Base-by-base conservation (phyloP, 169 alveolate species). In the Plasmodium knowlesi region DNA sequence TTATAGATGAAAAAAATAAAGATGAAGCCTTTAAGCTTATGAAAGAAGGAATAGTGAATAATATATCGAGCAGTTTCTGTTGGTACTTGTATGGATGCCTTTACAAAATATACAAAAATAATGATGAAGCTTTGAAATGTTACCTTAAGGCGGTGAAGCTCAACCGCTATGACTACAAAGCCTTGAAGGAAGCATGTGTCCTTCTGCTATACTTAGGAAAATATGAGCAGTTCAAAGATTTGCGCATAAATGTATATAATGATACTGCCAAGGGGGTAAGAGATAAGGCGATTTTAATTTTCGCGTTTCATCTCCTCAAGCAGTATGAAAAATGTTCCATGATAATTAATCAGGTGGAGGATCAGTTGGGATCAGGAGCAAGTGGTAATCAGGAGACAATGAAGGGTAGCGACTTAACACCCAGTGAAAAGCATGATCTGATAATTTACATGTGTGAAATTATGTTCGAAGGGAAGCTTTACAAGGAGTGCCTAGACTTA, bases 71-170 rank as follows among this genome's bases (percentile, higher is more conserved):
- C 82, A 73, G 83, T 89, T 89, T 89, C 82, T 89, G 94, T 72
- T 89, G 94, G 94, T 89, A 89, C 82, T 57, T 89, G 67, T 89
- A 89, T 89, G 94, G 94, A 14, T 89, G 94, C 19, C 82, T 89
- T 43, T 89, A 89, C 73, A 89, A 89, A 80, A 79, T 25, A 5
- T 89, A 89, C 32, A 89, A 89, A 70, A 89, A 89, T 79, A 79
- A 89, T 79, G 89, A 89, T 28, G 94, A 89, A 30, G 88, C 94
- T 37, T 89, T 78, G 54, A 89, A 89, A 53, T 89, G 94, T 79
- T 89, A 46, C 82, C 43, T 79, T 41, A 89, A 89, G n/a, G 37
- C 94, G 12, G 9, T 89, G 14, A 53, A 89, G 72, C 70, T 89
- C 25, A 89, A 89, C 71, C 70, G 72, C 16, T 43, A 79, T 41